A percentile compares a stretch with the other conserved stretches of the same genome.
phyloP scores from a whole-genome alignment of 495 filamentous ascomycete species.

The Neurospora cerealis region DNA sequence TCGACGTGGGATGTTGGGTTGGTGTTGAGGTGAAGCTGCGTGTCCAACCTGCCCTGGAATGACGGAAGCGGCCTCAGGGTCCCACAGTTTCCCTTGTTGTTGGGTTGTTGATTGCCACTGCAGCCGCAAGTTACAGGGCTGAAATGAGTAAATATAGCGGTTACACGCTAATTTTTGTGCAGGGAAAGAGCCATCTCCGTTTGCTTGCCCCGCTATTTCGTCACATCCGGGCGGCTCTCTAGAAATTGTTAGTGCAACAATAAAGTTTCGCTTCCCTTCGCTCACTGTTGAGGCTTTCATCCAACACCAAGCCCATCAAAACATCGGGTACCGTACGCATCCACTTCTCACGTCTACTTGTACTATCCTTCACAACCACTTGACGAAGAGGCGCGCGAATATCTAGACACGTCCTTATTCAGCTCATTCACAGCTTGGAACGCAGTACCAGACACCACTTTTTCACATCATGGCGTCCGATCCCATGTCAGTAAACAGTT shows the following conservation, averaged over 20 bases:
- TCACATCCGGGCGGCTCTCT: neutral
- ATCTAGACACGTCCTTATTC: neutral
- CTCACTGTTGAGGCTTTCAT: neutral
- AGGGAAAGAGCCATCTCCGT: neutral
- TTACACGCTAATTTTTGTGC: neutral
- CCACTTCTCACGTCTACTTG: neutral
- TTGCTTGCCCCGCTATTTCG: neutral
- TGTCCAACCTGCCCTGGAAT: neutral
- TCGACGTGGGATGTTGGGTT: neutral
- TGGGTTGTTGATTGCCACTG: neutral
- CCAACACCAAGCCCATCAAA: neutral
- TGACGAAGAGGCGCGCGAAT: neutral
- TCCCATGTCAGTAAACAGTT: constrained; percentile 22
- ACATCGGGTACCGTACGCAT: neutral
- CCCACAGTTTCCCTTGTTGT: neutral
- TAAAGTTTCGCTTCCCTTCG: neutral
- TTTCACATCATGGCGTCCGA: constrained; percentile 14
- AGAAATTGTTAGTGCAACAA: neutral
- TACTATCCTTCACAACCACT: neutral
- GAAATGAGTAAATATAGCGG: neutral
- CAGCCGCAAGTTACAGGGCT: neutral
- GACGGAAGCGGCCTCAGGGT: neutral
- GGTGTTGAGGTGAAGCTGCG: neutral
- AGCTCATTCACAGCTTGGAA: neutral
- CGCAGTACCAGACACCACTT: neutral